Conservation (phyloP, 208 protist species). For the Acanthamoeba healyi region DNA sequence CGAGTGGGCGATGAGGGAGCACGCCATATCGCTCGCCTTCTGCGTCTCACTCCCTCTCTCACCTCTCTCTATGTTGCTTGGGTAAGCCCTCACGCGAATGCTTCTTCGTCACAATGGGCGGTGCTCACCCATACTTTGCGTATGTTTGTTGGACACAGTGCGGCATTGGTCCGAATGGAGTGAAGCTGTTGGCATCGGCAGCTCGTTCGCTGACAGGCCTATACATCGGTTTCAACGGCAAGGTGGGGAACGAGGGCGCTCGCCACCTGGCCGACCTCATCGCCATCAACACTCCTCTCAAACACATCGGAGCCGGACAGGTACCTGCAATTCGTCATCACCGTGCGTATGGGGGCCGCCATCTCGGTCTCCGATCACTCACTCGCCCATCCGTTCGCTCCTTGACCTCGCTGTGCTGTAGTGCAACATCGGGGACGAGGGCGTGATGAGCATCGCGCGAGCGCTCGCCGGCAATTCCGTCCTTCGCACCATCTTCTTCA, state of each 20-base stretch:
- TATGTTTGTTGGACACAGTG: background rate
- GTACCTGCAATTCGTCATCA: background rate
- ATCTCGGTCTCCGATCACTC: background rate
- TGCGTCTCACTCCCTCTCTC: background rate
- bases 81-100: background rate
- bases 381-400: background rate
- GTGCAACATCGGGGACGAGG: conserved; percentile 10
- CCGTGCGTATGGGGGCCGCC: background rate
- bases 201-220: background rate
- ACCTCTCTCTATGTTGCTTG: background rate
- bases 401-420: background rate
- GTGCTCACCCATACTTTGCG: background rate
- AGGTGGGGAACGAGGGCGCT: background rate
- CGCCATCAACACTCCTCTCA: background rate
- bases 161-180: background rate
- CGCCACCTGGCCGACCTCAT: background rate
- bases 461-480: background rate
- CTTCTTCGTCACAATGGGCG: background rate
- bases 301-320: background rate
- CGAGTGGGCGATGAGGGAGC: background rate
- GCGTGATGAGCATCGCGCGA: background rate
- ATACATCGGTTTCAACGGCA: conserved; percentile 12
- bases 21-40: background rate
- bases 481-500: conserved; percentile 42
- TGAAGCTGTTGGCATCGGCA: background rate